Conservation (phyloP, 805 yeast species). For the Cyberlindnera americana region DNA sequence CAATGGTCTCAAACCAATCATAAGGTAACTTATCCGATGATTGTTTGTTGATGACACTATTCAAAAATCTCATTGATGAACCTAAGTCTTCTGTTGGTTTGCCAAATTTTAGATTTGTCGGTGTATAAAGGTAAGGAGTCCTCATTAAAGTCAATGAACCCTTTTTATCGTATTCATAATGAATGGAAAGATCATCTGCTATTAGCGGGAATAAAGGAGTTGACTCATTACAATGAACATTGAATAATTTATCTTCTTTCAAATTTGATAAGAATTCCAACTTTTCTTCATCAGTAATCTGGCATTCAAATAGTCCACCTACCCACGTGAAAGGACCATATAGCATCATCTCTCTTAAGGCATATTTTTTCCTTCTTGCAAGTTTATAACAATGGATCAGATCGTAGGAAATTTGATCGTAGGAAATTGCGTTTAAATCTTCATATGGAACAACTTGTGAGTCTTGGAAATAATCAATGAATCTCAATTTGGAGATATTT, state of each 20-base stretch:
- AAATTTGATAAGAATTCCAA: conserved; percentile 18
- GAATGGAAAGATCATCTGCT: conserved; percentile 52
- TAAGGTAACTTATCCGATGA: conserved; percentile 20
- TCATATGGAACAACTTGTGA: conserved; percentile 15
- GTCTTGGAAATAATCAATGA: conserved; percentile 22
- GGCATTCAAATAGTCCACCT: conserved; percentile 61
- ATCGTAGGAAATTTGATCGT: conserved; percentile 11
- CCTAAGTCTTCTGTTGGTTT: conserved; percentile 29
- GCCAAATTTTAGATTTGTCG: conserved; percentile 32
- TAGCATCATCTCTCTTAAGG: conserved; percentile 39
- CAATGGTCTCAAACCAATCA: conserved; percentile 46
- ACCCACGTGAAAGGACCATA: conserved; percentile 57
- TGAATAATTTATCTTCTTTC: conserved; percentile 24
- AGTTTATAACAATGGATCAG: conserved; percentile 48
- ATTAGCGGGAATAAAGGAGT: conserved; percentile 52
- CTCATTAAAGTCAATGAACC: conserved; percentile 31
- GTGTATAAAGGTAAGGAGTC: conserved; percentile 58
- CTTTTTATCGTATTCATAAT: conserved; percentile 38
- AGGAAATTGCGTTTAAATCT: conserved; percentile 11
- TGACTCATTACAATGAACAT: conserved; percentile 36
- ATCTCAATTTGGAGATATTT: conserved; percentile 11
- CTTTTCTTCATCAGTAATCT: conserved; percentile 32
- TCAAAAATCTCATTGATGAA: conserved; percentile 5
- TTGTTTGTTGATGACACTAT: conserved; percentile 9
- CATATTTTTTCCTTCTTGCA: conserved; percentile 55